Conservation (phyloP, 2,329 filamentous ascomycete species). For the Monilinia polystroma region DNA sequence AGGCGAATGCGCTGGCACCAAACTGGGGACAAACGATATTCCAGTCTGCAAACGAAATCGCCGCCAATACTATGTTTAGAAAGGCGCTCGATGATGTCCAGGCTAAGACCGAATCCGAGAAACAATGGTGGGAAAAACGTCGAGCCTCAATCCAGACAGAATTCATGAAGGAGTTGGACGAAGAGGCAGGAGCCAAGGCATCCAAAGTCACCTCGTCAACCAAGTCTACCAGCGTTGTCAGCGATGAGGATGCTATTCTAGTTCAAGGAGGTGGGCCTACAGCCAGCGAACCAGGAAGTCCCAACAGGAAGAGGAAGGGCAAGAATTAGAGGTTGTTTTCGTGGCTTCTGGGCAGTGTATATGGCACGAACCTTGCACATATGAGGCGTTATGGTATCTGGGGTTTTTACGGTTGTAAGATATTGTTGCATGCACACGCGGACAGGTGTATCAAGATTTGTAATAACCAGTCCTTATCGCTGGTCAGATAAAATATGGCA, state of each 20-base stretch:
- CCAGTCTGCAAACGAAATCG: conserved; percentile 95
- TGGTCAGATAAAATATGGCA: background rate
- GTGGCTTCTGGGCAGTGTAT: conserved; percentile 17
- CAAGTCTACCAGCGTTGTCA: conserved; percentile 48
- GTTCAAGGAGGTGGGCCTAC: conserved; percentile 54
- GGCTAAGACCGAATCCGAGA: conserved; percentile 68
- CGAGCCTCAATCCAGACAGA: conserved; percentile 68
- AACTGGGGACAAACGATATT: conserved; percentile 96
- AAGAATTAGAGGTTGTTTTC: conserved; percentile 52
- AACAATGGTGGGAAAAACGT: conserved; percentile 90
- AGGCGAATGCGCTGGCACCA: conserved; percentile 88
- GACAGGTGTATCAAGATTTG: conserved; percentile 1
- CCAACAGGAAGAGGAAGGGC: conserved; percentile 60
- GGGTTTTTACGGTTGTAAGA: conserved; percentile 15
- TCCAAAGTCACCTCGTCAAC: conserved; percentile 40
- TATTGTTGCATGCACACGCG: conserved; percentile 9
- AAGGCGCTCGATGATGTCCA: conserved; percentile 74
- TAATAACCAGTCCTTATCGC: background rate
- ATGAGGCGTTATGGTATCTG: conserved; percentile 18
- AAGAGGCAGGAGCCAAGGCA: conserved; percentile 50
- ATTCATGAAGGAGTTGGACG: conserved; percentile 83
- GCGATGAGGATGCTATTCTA: conserved; percentile 74
- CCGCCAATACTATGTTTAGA: conserved; percentile 76
- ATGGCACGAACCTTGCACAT: conserved; percentile 2
- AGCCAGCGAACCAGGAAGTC: conserved; percentile 38